A percentile compares a stretch with the other conserved stretches of the same genome.
phyloP scores from a whole-genome alignment of 345 rosid species.

The Linum usitatissimum region DNA sequence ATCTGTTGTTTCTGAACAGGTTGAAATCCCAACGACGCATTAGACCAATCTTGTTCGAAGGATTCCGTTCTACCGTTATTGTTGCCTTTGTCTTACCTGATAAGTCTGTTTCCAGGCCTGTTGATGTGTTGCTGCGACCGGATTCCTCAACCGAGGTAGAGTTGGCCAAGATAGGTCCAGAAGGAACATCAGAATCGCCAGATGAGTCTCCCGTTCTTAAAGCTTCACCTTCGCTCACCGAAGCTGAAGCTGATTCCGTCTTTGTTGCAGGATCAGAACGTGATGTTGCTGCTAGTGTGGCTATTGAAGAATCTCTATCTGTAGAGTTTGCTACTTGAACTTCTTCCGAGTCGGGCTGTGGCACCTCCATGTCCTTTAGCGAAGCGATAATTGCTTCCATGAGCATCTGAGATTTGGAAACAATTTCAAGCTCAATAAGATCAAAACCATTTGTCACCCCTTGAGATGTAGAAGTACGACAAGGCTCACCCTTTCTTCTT shows the following conservation, averaged over 20 bases:
- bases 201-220: constrained; percentile 23
- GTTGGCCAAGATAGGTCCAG: constrained; percentile 16
- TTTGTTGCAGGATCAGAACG: constrained; percentile 15
- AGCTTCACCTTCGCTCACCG: constrained; percentile 14
- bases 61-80: constrained; percentile 51
- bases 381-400: constrained; percentile 76
- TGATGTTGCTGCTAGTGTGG: neutral
- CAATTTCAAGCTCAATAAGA: neutral
- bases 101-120: constrained; percentile 40
- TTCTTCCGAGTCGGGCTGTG: neutral
- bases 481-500: constrained; percentile 70
- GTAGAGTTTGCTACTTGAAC: neutral
- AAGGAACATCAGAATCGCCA: constrained; percentile 21
- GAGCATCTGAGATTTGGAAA: constrained; percentile 50
- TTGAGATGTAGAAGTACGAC: neutral
- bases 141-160: constrained; percentile 16
- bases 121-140: constrained; percentile 17
- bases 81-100: constrained; percentile 72
- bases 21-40: constrained; percentile 80
- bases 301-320: neutral
- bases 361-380: constrained; percentile 47
- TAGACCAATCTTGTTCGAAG: constrained; percentile 50
- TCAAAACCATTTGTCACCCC: constrained; percentile 4
- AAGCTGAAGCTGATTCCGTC: constrained; percentile 23
- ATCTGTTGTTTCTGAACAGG: constrained; percentile 48